A percentile compares a stretch with the other conserved stretches of the same genome.
Conservation (phyloP, 2,329 filamentous ascomycete species). For the Trichophyton simii region DNA sequence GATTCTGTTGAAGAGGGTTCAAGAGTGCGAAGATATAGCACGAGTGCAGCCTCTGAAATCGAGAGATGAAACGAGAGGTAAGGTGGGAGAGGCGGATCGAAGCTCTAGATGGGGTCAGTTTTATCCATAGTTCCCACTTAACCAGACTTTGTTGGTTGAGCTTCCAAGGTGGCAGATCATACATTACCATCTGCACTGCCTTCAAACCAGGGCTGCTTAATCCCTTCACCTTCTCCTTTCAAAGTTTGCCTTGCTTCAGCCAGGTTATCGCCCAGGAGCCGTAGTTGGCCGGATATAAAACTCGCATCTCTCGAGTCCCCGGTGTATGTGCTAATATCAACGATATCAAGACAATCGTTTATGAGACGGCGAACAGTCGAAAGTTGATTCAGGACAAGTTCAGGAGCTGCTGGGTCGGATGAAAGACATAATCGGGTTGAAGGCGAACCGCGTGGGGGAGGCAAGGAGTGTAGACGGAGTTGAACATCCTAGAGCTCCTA, state of each 20-base stretch:
- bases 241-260: conserved; percentile 47
- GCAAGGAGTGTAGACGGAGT: conserved; percentile 50
- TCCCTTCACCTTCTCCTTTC: conserved; percentile 41
- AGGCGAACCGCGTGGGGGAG: conserved; percentile 39
- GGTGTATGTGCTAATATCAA: conserved; percentile 63
- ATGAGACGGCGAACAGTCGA: conserved; percentile 62
- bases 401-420: conserved; percentile 41
- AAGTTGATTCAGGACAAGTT: conserved; percentile 55
- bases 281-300: conserved; percentile 47
- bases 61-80: conserved; percentile 61
- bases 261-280: conserved; percentile 48
- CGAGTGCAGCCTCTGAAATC: conserved; percentile 56
- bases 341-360: conserved; percentile 69
- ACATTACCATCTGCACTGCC: conserved; percentile 46
- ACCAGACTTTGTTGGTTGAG: not conserved
- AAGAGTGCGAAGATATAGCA: conserved; percentile 57
- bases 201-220: conserved; percentile 44
- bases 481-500: conserved; percentile 49
- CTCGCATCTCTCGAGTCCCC: conserved; percentile 49
- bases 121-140: not conserved
- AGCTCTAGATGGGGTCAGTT: conserved; percentile 21
- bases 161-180: conserved; percentile 14
- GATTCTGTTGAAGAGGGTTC: conserved; percentile 49
- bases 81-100: conserved; percentile 50
- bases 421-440: conserved; percentile 43